phyloP scores from a whole-genome alignment of 306 rosid species.

The Echinosophora koreensis region DNA sequence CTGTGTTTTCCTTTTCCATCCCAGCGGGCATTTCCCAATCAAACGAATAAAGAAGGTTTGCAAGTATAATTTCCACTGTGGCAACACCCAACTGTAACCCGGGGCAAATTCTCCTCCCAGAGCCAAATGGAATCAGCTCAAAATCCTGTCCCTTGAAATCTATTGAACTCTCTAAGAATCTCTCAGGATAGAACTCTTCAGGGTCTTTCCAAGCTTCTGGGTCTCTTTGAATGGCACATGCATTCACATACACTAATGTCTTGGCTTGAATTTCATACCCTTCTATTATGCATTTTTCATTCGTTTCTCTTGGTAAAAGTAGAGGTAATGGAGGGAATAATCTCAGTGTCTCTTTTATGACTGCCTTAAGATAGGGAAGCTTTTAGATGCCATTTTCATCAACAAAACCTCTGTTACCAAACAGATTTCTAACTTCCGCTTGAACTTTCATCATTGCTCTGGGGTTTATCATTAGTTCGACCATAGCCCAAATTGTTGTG shows the following conservation, averaged over 20 bases:
- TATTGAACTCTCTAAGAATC: neutral
- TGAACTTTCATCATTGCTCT: slow-evolving; percentile 34
- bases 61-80: neutral
- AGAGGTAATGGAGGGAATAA: neutral
- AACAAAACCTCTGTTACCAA: neutral
- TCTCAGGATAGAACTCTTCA: neutral
- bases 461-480: neutral
- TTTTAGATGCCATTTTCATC: slow-evolving; percentile 19
- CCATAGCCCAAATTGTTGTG: slow-evolving; percentile 18
- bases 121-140: slow-evolving; percentile 32
- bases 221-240: slow-evolving; percentile 15
- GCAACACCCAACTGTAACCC: neutral
- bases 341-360: slow-evolving; percentile 41
- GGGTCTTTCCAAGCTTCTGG: neutral
- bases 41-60: slow-evolving; percentile 25
- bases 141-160: slow-evolving; percentile 33
- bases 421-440: slow-evolving; percentile 27
- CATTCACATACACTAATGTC: slow-evolving; percentile 14
- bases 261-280: slow-evolving; percentile 18
- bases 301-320: slow-evolving; percentile 34
- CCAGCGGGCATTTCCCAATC: slow-evolving; percentile 26
- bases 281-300: neutral
- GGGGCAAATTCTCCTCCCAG: slow-evolving; percentile 25
- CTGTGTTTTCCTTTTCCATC: neutral
- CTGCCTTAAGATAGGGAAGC: slow-evolving; percentile 8